Evolutionary conservation across 2,329 filamentous ascomycete genomes (phyloP).

Genomic region (Aurifilum marmelostoma): DNA sequence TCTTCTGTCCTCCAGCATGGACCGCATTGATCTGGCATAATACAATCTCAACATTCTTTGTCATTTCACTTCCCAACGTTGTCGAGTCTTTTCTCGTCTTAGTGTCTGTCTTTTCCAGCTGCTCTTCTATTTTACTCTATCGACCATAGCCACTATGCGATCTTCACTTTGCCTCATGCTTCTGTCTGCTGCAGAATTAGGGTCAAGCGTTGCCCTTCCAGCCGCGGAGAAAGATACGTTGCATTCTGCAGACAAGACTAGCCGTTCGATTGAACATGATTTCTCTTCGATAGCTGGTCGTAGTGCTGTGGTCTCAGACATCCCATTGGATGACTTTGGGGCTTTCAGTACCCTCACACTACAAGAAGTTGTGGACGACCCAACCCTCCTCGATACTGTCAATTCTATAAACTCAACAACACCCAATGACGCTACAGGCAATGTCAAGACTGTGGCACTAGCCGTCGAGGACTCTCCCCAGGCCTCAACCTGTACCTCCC

Average conservation of each 20-base stretch:
- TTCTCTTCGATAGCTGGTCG: not conserved
- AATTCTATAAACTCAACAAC: not conserved
- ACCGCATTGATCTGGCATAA: not conserved
- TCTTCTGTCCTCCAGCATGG: not conserved
- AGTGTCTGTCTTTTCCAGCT: not conserved
- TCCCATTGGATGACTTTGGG: slow-evolving; percentile 9
- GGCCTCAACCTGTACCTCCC: slow-evolving; percentile 7
- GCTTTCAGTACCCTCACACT: not conserved
- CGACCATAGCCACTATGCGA: not conserved
- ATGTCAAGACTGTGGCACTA: not conserved
- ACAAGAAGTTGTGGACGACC: not conserved
- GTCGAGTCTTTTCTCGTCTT: not conserved
- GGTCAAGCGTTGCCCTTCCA: not conserved
- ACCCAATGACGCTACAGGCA: no score
- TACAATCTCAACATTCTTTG: no score
- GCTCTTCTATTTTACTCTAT: not conserved
- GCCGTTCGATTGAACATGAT: not conserved
- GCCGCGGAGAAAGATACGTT: not conserved
- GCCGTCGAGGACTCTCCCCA: not conserved
- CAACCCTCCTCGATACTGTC: not conserved
- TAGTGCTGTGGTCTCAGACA: not conserved
- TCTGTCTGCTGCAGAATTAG: not conserved
- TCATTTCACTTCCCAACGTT: not conserved
- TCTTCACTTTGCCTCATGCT: not conserved
- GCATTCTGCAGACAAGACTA: not conserved